Evolutionary conservation across 768 basidiomycete species (phyloP).

Genomic region (Auricularia cornea): DNA sequence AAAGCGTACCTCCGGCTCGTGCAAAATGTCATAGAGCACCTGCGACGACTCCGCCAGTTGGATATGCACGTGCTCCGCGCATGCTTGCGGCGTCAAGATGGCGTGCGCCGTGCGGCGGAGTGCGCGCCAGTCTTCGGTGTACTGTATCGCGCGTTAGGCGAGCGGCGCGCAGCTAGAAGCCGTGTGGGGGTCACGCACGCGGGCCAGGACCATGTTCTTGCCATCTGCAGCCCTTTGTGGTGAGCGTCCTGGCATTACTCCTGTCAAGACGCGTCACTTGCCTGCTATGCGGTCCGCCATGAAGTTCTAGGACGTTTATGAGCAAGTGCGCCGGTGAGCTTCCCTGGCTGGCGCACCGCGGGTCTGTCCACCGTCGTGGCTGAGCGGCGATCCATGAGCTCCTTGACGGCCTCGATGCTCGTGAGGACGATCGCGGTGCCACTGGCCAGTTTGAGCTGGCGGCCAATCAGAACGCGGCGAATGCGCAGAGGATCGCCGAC

Average conservation of each 20-base stretch:
- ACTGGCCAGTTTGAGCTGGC: conserved; percentile 18
- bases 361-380: conserved; percentile 19
- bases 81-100: conserved; percentile 15
- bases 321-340: background rate
- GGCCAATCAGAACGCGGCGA: conserved; percentile 6
- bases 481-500: conserved; percentile 4
- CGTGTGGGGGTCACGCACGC: background rate
- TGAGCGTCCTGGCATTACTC: background rate
- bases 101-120: conserved; percentile 9
- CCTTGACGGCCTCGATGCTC: conserved; percentile 14
- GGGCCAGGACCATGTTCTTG: conserved; percentile 12
- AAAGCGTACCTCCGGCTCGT: conserved; percentile 17
- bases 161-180: background rate
- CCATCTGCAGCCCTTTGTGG: background rate
- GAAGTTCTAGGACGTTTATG: conserved; percentile 4
- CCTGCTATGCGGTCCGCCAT: conserved; percentile 14
- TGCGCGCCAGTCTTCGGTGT: conserved; percentile 8
- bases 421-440: conserved; percentile 19
- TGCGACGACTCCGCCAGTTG: conserved; percentile 24
- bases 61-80: conserved; percentile 15
- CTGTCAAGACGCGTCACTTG: background rate
- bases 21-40: conserved; percentile 22
- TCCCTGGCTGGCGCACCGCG: background rate
- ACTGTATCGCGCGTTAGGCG: background rate
- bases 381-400: conserved; percentile 22